Evolutionary conservation across 768 basidiomycete species (phyloP), one percentile per base, ranked within the genome.

Genomic region (Suillus fuscotomentosus): DNA sequence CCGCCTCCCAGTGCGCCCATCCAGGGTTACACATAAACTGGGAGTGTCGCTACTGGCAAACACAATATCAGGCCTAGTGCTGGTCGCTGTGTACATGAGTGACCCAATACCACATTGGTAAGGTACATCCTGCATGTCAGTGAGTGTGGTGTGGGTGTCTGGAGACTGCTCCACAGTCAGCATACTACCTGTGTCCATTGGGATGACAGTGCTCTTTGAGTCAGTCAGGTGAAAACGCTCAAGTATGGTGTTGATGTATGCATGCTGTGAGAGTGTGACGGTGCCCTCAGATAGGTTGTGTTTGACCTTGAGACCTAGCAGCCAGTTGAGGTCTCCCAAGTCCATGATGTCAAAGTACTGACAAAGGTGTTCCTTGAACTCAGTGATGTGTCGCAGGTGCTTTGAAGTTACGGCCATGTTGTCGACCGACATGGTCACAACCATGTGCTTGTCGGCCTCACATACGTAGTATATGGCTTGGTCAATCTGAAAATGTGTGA

Each of bases 51-150:
- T 2, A 79, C 69, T n/a, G 1, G 79, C 66, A 53, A 70, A 78
- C 0, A 71, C 60, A 24, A 80, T 79, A 50, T 80, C 77, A 1
- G 78, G 80, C 6, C 68, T 66, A 0, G 78, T 79, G 24, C 69
- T 69, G 24, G 78, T 64, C 0, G 75, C 66, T 0, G 69, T 60
- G 62, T 80, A 79, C 71, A 76, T 77, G 4, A 80, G 69, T 0
- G 71, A 67, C 0, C 79, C 74, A 2, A 27, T 27, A 27, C 27
- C 27, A 27, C 27, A 2, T 27, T 27, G 27, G 27, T 27, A 27
- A 27, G 27, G 27, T 27, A 27, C 27, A 27, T 27, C 27, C 27
- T 27, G 27, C 27, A 27, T 27, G 27, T 27, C 45, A 0, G 69
- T 66, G 14, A 65, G 54, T 9, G 73, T 70, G n/a, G 64, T 60